These are phyloP conservation scores for Ajuga chamaepitys DNA, from an alignment of 257 asterid species.

Conservation along the genomic window DNA sequence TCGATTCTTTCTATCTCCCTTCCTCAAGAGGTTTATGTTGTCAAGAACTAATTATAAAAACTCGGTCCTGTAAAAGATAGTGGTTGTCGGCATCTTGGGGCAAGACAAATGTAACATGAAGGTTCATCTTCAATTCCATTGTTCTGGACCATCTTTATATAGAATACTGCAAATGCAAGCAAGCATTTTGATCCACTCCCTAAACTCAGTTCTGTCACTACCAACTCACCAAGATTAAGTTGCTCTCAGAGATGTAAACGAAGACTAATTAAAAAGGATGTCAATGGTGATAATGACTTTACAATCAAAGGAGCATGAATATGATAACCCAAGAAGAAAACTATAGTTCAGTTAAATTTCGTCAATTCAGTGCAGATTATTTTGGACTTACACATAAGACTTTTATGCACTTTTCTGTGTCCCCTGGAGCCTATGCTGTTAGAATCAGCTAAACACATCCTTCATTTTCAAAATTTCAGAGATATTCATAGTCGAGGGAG, in stretches of 20 bases:
- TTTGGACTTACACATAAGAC: not conserved
- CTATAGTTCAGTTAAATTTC: not conserved
- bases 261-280: not conserved
- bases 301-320: not conserved
- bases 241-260: not conserved
- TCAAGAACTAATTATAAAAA: not conserved
- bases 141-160: not conserved
- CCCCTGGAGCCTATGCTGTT: not conserved
- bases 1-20: not conserved
- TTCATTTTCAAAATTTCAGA: constrained; percentile 38
- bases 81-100: too few species aligned
- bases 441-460: not conserved
- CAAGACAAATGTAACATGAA: not conserved
- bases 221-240: not conserved
- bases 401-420: not conserved
- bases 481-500: constrained; percentile 98
- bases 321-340: not conserved
- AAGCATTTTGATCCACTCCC: not conserved
- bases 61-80: not conserved
- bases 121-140: not conserved
- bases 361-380: not conserved
- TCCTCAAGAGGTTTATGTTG: not conserved
- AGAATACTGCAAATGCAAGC: not conserved
- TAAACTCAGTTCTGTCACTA: not conserved
- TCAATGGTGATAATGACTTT: not conserved